Conservation (phyloP, 768 basidiomycete genomes). For the Lactarius tabidus region DNA sequence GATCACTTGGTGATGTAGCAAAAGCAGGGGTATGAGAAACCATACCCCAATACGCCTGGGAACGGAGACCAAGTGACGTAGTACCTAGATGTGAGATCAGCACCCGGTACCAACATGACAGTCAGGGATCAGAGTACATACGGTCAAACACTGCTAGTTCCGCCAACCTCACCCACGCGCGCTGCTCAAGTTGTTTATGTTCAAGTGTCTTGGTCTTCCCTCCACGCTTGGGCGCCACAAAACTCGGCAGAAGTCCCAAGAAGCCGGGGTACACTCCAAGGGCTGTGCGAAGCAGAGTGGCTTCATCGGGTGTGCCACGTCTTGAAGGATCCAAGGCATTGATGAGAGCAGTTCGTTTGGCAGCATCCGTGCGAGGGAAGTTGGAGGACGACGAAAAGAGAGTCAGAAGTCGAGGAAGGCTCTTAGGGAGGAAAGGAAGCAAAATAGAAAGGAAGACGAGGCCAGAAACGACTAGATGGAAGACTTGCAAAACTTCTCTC, state of each 20-base stretch:
- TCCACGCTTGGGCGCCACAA: slow-evolving; percentile 29
- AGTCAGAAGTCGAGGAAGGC: neutral
- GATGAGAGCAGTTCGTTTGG: slow-evolving; percentile 30
- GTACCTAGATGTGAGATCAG: slow-evolving; percentile 27
- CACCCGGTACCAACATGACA: neutral
- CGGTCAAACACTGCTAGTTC: slow-evolving; percentile 43
- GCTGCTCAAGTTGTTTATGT: slow-evolving; percentile 41
- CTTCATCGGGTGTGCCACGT: slow-evolving; percentile 39
- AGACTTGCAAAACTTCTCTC: slow-evolving; percentile 53
- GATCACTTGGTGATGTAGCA: slow-evolving; percentile 42
- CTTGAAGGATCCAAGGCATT: slow-evolving; percentile 33
- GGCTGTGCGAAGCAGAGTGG: slow-evolving; percentile 36
- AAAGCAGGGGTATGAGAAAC: slow-evolving; percentile 40
- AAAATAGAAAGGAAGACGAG: slow-evolving; percentile 58
- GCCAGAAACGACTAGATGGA: slow-evolving; percentile 64
- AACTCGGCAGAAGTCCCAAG: slow-evolving; percentile 35
- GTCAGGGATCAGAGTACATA: slow-evolving; percentile 23
- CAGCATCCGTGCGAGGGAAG: slow-evolving; percentile 20
- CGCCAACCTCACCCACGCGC: slow-evolving; percentile 49
- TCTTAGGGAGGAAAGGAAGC: slow-evolving; percentile 41
- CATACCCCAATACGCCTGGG: slow-evolving; percentile 54
- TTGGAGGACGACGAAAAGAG: neutral
- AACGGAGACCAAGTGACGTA: slow-evolving; percentile 37
- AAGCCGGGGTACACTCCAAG: slow-evolving; percentile 39
- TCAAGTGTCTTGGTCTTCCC: slow-evolving; percentile 34